Percentiles rank a stretch among this genome's conserved stretches.
Conservation (phyloP, 2,329 filamentous ascomycete species). For the Calonectria pseudoturangicola region DNA sequence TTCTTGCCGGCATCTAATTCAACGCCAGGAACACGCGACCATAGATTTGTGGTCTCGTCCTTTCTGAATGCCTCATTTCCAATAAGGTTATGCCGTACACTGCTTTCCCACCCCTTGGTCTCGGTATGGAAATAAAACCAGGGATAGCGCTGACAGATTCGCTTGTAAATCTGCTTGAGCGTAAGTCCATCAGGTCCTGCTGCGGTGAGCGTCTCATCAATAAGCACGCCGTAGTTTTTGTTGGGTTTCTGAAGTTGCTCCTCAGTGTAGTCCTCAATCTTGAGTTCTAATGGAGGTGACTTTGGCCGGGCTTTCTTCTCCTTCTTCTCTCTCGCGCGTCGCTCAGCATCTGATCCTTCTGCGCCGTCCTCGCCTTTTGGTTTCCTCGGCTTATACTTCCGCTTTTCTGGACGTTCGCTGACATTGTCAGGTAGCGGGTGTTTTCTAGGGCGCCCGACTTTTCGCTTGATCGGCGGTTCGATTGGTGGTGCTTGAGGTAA, state of each 20-base stretch:
- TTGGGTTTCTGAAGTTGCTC: conserved; percentile 77
- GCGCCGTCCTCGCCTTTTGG: conserved; percentile 71
- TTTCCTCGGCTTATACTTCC: conserved; percentile 79
- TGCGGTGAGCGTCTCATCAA: conserved; percentile 75
- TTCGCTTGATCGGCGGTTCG: conserved; percentile 75
- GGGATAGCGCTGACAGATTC: conserved; percentile 74
- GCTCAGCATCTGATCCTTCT: conserved; percentile 74
- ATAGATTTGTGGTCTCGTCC: conserved; percentile 73
- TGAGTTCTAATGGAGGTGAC: conserved; percentile 75
- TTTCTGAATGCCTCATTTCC: conserved; percentile 78
- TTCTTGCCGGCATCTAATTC: conserved; percentile 78
- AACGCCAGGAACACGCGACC: conserved; percentile 75
- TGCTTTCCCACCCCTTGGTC: conserved; percentile 80
- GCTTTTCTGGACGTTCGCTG: conserved; percentile 74
- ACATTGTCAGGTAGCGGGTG: conserved; percentile 76
- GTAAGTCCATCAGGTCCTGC: conserved; percentile 73
- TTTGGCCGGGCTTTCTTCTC: conserved; percentile 76
- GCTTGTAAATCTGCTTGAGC: conserved; percentile 78
- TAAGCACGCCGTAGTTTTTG: conserved; percentile 77
- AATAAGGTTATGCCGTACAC: conserved; percentile 78
- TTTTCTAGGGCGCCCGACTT: conserved; percentile 79
- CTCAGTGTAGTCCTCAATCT: conserved; percentile 72
- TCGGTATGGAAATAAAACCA: conserved; percentile 77
- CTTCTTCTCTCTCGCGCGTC: conserved; percentile 74
- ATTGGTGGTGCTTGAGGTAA: conserved; percentile 67